phyloP scores from a whole-genome alignment of 768 basidiomycete species.

The Pleurotus ostreatus region DNA sequence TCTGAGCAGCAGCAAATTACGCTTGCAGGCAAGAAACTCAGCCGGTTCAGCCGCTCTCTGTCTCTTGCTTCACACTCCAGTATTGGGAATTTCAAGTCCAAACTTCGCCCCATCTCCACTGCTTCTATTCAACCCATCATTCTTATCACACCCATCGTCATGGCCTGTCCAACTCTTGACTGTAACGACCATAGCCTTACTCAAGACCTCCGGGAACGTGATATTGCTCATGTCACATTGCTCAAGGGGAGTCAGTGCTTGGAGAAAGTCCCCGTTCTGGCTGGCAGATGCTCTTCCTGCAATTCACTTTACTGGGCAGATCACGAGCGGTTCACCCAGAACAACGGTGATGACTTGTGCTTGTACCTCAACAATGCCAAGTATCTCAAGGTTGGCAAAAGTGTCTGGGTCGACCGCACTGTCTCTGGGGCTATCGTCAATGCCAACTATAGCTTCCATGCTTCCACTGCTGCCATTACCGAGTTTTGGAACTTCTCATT shows the following conservation, averaged over 20 bases:
- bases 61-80: too few species aligned
- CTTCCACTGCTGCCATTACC: too few species aligned
- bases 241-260: conserved; percentile 11
- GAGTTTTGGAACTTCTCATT: too few species aligned
- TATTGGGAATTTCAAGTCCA: too few species aligned
- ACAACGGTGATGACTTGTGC: not conserved
- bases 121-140: conserved; percentile 9
- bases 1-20: too few species aligned
- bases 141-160: conserved; percentile 12
- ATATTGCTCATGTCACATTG: conserved; percentile 16
- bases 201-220: conserved; percentile 8
- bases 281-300: conserved; percentile 13
- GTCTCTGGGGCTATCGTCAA: too few species aligned
- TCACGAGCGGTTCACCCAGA: conserved; percentile 7
- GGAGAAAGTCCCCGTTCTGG: conserved; percentile 12
- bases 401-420: too few species aligned
- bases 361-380: not conserved
- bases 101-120: not conserved
- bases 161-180: conserved; percentile 10
- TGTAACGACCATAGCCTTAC: conserved; percentile 10
- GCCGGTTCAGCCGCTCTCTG: too few species aligned
- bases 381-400: too few species aligned
- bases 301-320: conserved; percentile 12
- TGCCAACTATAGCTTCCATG: too few species aligned
- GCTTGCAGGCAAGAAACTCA: too few species aligned